phyloP scores from a whole-genome alignment of 306 rosid genomes.

The Trifolium repens region DNA sequence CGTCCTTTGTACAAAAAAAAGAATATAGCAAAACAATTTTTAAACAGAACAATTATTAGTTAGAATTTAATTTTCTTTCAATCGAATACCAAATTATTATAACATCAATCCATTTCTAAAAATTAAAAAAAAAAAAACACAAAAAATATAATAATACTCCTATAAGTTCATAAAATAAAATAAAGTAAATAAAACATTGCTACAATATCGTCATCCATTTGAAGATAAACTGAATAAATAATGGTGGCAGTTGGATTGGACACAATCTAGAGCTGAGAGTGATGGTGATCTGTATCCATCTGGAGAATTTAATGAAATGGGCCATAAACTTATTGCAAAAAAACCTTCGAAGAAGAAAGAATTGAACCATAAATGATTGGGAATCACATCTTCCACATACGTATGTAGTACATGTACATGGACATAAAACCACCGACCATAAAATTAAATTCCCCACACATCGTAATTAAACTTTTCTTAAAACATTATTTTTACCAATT shows the following conservation, averaged over 20 bases:
- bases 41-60: too few relatives aligned
- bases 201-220: not conserved
- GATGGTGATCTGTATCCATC: conserved; percentile 54
- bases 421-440: not conserved
- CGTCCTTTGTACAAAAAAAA: too few relatives aligned
- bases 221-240: not conserved
- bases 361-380: conserved; percentile 46
- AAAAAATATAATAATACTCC: too few relatives aligned
- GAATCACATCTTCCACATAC: conserved; percentile 14
- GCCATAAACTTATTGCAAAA: conserved; percentile 33
- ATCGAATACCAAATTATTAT: too few relatives aligned
- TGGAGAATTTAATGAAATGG: conserved; percentile 59
- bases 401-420: conserved; percentile 22
- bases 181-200: too few relatives aligned
- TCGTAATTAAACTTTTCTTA: not conserved
- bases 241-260: too few relatives aligned
- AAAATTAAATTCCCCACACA: not conserved
- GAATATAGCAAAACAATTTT: too few relatives aligned
- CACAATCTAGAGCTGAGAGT: not conserved
- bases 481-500: not conserved
- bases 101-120: too few relatives aligned
- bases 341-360: conserved; percentile 42
- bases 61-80: too few relatives aligned
- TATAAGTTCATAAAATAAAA: too few relatives aligned
- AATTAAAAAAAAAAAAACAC: too few relatives aligned